These are phyloP conservation scores for Xylaria sp. DNA, from an alignment of 2,329 filamentous ascomycete genomes.

Conservation along the genomic window DNA sequence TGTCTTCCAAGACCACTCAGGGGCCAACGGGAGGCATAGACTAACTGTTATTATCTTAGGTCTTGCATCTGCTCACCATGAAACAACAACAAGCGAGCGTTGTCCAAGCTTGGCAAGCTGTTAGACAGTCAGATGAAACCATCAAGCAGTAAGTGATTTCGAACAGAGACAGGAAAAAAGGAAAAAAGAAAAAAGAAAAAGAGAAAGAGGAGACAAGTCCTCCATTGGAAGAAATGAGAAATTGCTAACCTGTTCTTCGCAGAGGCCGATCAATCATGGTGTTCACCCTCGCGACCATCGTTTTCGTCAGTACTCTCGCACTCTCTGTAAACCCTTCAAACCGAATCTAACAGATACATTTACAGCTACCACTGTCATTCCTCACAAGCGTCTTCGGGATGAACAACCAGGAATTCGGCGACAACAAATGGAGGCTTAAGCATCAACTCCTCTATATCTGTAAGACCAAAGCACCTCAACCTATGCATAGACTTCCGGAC, in stretches of 20 bases:
- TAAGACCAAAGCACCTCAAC: conserved; percentile 31
- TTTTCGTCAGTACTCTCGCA: conserved; percentile 53
- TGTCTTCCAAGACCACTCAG: not conserved
- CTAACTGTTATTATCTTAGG: conserved; percentile 42
- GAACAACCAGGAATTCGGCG: conserved; percentile 47
- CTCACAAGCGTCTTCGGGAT: conserved; percentile 55
- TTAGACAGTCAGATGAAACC: conserved; percentile 54
- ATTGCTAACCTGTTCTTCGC: not conserved
- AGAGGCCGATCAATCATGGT: conserved; percentile 56
- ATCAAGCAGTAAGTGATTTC: conserved; percentile 49
- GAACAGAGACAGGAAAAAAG: no score
- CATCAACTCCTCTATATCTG: conserved; percentile 42
- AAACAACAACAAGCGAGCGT: conserved; percentile 61
- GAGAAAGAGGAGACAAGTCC: not conserved
- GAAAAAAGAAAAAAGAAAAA: no score
- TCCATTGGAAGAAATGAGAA: not conserved
- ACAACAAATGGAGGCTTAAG: conserved; percentile 20
- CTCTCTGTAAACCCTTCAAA: not conserved
- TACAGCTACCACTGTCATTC: conserved; percentile 53
- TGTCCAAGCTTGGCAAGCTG: conserved; percentile 56
- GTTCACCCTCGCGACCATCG: conserved; percentile 60
- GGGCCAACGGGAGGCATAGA: not conserved
- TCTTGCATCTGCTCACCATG: conserved; percentile 55
- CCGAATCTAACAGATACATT: not conserved
- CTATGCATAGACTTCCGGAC: not conserved